Evolutionary conservation across 495 filamentous ascomycete species (phyloP), one percentile per base, ranked within the genome.

Genomic region (Talaromyces borbonicus): DNA sequence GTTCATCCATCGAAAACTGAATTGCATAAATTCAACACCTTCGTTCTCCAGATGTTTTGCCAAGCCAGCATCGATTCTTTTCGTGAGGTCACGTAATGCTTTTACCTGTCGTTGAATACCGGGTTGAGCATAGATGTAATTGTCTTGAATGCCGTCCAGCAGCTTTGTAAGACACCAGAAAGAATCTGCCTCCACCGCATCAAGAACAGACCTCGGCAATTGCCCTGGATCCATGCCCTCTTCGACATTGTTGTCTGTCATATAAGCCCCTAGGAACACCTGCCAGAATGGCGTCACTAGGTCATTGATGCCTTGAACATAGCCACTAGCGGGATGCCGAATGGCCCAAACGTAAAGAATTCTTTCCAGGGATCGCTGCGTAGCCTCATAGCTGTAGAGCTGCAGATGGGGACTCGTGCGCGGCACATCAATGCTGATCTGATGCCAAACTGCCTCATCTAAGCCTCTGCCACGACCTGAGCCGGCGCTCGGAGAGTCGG

Each of bases 1-100:
- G 56, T 98, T 98, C 92, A 98, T 97, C 92, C 92, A 98, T 48
- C 92, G 77, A 60, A 98, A 98, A 60, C 87, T 94, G 58, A 98
- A 98, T 58, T 98, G 92, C 62, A 98, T 97, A 54, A 98, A 98
- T 60, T 98, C 93, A 22, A 98, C 88, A 8, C 85, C 82, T 58
- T 97, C 87, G 18, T 74, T 74, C 55, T 93, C 86, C 14, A 98
- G 71, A 57, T 98, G 92, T 49, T 84, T 89, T 9, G 88, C 86
- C 47, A 98, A 73, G 1, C 76, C 70, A 24, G 75, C 75, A 55
- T 98, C 92, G 49, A 98, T 98, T 50, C 92, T 75, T 49, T 81
- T 84, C 7, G 87, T 93, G 22, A 98, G 71, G 63, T 98, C 90
- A 36, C 85, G 77, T 52, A 98, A 69, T 20, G 86, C 87, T 16